Evolutionary conservation across 257 asterid genomes (phyloP), one percentile per base, ranked within the genome.

Genomic region (Lycium barbarum): DNA sequence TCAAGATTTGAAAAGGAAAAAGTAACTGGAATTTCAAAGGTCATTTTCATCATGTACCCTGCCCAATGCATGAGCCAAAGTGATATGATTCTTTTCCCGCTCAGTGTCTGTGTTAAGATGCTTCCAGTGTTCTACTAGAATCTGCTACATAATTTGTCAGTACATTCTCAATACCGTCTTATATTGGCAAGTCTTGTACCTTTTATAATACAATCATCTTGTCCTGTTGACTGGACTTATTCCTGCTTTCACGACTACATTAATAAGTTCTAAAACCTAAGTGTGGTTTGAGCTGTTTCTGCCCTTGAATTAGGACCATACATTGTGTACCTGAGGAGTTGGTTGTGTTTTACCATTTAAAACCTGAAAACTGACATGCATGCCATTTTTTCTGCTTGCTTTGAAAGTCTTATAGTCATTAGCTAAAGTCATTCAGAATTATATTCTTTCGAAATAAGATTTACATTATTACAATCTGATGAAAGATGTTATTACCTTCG

Each of bases 101-200:
- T n/a, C 79, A 43, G 9, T 43, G 36, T 71, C 36, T 22, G 53
- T 43, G 79, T 71, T 71, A 54, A 71, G 57, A 71, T 70, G 79
- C 36, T 43, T 71, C 57, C 54, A 71, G 18, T 71, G 36, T 4
- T 43, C 79, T 22, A 9, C 79, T 70, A 70, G 14, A 43, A n/a
- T 71, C 79, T 71, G 9, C 57, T 71, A 57, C 36, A 71, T 43
- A 53, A 43, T 71, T 71, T 33, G 18, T 35, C 57, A 40, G 3
- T 43, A 18, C 36, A 71, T 71, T 43, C 57, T 71, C 20, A 71
- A 40, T 43, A 71, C 18, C 43, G 79, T 18, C 53, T 71, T 18
- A 71, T 18, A 43, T 71, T 71, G 55, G 18, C 18, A 43, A n/a
- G 57, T 10, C 18, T 0, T 49, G 55, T 49, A 49, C 9, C 55